A percentile compares a stretch with the other conserved stretches of the same genome.
phyloP scores from a whole-genome alignment of 176 grass and related monocot species.

The Aegilops bicornis region DNA sequence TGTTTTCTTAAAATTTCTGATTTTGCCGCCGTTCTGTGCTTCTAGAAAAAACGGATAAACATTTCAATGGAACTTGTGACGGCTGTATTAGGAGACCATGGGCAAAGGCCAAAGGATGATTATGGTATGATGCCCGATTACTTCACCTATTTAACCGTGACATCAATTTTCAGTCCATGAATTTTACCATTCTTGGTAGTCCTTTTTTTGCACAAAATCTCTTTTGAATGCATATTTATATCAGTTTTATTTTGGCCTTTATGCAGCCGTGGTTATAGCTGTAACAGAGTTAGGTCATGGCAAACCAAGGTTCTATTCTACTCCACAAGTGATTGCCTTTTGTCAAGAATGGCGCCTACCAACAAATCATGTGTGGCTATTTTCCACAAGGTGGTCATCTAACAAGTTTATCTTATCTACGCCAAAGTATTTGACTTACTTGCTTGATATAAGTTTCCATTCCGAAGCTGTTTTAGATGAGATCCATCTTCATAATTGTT shows the following conservation, averaged over 20 bases:
- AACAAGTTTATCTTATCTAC: slow-evolving; percentile 1
- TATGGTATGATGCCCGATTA: slow-evolving; percentile 54
- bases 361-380: slow-evolving; percentile 93
- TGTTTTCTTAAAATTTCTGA: slow-evolving; percentile 7
- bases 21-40: slow-evolving; percentile 16
- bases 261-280: slow-evolving; percentile 78
- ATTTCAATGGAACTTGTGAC: slow-evolving; percentile 99
- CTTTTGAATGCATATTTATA: slow-evolving; percentile 14
- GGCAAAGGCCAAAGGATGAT: slow-evolving; percentile 94
- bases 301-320: slow-evolving; percentile 95
- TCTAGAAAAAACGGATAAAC: slow-evolving; percentile 67
- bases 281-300: slow-evolving; percentile 79
- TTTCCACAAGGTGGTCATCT: slow-evolving; percentile 76
- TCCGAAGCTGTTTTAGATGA: neutral
- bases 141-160: neutral
- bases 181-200: neutral
- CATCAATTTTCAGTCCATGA: neutral
- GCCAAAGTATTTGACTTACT: neutral
- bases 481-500: neutral
- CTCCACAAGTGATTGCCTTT: slow-evolving; percentile 77
- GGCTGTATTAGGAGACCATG: slow-evolving; percentile 93
- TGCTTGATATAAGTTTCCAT: neutral
- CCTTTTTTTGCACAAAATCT: neutral
- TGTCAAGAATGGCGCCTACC: slow-evolving; percentile 88
- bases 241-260: slow-evolving; percentile 16